Conservation (phyloP, 371 early-diverging fungal genomes). For the Mortierella sp. region DNA sequence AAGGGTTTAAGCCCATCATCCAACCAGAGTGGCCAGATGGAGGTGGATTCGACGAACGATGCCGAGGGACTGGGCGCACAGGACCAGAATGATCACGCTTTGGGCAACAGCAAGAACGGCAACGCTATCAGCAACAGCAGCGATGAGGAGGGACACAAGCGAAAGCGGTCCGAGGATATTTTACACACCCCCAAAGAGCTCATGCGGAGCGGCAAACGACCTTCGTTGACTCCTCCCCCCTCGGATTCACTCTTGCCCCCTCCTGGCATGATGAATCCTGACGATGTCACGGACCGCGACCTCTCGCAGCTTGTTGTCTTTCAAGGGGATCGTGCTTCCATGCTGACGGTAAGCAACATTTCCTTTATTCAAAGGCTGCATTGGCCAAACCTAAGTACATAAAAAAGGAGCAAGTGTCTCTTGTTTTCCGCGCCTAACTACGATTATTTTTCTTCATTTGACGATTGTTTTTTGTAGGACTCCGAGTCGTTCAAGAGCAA, state of each 20-base stretch:
- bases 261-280: constrained; percentile 60
- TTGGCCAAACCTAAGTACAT: background rate
- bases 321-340: constrained; percentile 35
- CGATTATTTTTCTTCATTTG: background rate
- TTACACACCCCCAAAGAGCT: constrained; percentile 20
- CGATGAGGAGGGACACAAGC: constrained; percentile 33
- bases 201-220: constrained; percentile 38
- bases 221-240: constrained; percentile 39
- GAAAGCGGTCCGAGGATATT: constrained; percentile 35
- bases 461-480: constrained; percentile 17
- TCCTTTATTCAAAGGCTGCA: background rate
- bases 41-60: constrained; percentile 8
- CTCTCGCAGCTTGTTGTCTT: constrained; percentile 48
- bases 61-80: constrained; percentile 20
- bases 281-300: constrained; percentile 46
- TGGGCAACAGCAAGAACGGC: background rate
- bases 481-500: constrained; percentile 26
- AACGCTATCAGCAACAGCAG: background rate
- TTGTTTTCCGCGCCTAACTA: background rate
- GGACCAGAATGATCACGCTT: background rate
- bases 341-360: constrained; percentile 35
- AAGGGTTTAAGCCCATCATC: background rate
- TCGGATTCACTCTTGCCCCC: constrained; percentile 24
- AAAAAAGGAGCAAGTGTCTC: background rate
- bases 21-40: constrained; percentile 21